Evolutionary conservation across 169 alveolate species (phyloP).

Genomic region (Plasmodium gallinaceum): DNA sequence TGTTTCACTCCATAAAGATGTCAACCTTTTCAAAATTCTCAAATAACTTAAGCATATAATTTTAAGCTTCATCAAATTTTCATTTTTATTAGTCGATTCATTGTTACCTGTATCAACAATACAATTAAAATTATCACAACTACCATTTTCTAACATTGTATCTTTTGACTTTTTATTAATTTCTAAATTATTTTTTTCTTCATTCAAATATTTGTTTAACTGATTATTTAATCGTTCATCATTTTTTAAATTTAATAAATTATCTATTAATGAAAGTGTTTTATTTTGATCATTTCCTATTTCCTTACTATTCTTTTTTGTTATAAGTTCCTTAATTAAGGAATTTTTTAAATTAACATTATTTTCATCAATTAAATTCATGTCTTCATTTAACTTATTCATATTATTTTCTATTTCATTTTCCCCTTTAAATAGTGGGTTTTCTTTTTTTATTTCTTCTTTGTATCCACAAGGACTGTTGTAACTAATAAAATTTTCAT

Average conservation of each 20-base stretch:
- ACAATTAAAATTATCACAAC: constrained; percentile 1
- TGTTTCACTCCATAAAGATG: constrained; percentile 46
- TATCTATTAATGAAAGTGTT: constrained; percentile 17
- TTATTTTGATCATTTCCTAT: constrained; percentile 24
- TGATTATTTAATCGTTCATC: constrained; percentile 16
- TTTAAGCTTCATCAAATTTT: constrained; percentile 27
- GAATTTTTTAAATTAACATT: constrained; percentile 36
- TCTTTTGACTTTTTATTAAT: not conserved
- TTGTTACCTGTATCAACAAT: not conserved
- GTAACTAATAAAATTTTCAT: not conserved
- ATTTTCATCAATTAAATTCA: not conserved
- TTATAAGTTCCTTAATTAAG: constrained; percentile 23
- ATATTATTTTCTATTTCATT: constrained; percentile 22
- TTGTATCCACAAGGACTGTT: not conserved
- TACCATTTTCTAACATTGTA: not conserved
- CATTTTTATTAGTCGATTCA: constrained; percentile 16
- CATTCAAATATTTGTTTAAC: not conserved
- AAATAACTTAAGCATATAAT: constrained; percentile 42
- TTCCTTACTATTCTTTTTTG: constrained; percentile 20
- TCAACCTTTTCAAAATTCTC: constrained; percentile 43
- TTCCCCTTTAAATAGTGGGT: constrained; percentile 6
- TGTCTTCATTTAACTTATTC: constrained; percentile 10
- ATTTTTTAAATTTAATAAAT: constrained; percentile 24
- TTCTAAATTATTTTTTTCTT: constrained; percentile 5
- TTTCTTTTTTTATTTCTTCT: constrained; percentile 24